Conservation (phyloP, 2,329 filamentous ascomycete species). For the Penicillium brevicompactum region DNA sequence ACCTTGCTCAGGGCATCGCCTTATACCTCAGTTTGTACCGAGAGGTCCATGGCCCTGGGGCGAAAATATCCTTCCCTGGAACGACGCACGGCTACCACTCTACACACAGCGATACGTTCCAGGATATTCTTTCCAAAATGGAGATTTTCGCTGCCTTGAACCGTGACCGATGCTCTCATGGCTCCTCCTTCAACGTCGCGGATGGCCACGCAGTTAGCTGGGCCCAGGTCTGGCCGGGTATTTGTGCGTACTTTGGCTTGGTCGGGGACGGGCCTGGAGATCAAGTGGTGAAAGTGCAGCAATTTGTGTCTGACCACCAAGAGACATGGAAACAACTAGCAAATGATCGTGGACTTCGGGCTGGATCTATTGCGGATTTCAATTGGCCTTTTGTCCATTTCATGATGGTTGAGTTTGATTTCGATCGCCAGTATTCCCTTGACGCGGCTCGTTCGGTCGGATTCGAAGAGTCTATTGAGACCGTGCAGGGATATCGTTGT, state of each 20-base stretch:
- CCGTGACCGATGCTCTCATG: conserved; percentile 19
- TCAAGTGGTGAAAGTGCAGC: not conserved
- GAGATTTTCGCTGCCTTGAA: conserved; percentile 30
- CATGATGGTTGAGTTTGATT: conserved; percentile 25
- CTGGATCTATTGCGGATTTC: conserved; percentile 15
- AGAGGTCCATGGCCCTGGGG: conserved; percentile 17
- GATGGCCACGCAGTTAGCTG: conserved; percentile 26
- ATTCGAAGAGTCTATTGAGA: conserved; percentile 24
- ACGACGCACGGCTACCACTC: conserved; percentile 18
- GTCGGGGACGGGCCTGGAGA: conserved; percentile 19
- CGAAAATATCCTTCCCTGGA: conserved; percentile 24
- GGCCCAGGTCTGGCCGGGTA: conserved; percentile 25
- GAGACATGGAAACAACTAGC: conserved; percentile 18
- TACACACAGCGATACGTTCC: conserved; percentile 28
- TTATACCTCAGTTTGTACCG: conserved; percentile 26
- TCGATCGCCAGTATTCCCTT: conserved; percentile 23
- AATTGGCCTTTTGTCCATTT: conserved; percentile 22
- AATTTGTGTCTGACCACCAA: conserved; percentile 16
- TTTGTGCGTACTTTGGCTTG: conserved; percentile 32
- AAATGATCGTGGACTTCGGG: conserved; percentile 15
- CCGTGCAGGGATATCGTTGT: conserved; percentile 17
- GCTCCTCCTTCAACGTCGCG: conserved; percentile 25
- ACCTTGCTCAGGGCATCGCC: conserved; percentile 24
- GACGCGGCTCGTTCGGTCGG: conserved; percentile 19
- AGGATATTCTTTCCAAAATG: conserved; percentile 27